Evolutionary conservation across 495 filamentous ascomycete genomes (phyloP).

Genomic region (Tuber microsphaerosporum): DNA sequence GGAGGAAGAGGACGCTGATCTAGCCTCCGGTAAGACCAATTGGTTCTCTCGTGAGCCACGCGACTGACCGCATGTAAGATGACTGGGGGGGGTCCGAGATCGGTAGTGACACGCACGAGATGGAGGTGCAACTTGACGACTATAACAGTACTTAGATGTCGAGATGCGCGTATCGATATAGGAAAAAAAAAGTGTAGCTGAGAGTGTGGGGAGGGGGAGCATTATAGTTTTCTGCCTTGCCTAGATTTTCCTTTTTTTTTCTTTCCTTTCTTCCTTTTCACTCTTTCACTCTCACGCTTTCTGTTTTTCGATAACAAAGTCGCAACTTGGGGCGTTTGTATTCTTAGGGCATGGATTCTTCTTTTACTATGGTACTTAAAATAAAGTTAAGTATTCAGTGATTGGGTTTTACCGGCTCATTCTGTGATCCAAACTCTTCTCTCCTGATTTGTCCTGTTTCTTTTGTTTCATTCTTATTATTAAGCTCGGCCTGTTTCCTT

Average conservation of each 20-base stretch:
- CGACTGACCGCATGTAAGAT: slow-evolving; percentile 40
- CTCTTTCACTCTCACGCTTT: not conserved
- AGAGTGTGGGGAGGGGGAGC: not conserved
- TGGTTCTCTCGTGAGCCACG: slow-evolving; percentile 39
- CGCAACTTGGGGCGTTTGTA: slow-evolving; percentile 29
- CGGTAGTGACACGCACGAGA: slow-evolving; percentile 40
- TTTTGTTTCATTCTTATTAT: not conserved
- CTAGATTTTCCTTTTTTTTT: slow-evolving; percentile 33
- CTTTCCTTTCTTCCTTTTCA: not conserved
- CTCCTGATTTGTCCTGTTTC: not conserved
- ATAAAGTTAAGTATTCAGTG: not conserved
- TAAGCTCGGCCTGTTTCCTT: not conserved
- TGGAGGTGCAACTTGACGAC: slow-evolving; percentile 38
- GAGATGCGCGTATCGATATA: not conserved
- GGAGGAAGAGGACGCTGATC: slow-evolving; percentile 40
- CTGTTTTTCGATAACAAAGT: slow-evolving; percentile 3
- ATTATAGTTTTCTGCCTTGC: slow-evolving; percentile 10
- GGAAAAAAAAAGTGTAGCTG: slow-evolving; percentile 10
- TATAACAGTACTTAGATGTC: slow-evolving; percentile 33
- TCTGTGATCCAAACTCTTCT: not conserved
- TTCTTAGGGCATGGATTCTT: slow-evolving; percentile 35
- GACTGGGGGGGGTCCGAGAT: slow-evolving; percentile 40
- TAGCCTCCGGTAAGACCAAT: slow-evolving; percentile 41
- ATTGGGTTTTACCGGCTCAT: not conserved
- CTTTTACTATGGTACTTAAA: slow-evolving; percentile 10